These are phyloP conservation scores for Beauveria bassiana DNA, from an alignment of 2,329 filamentous ascomycete species.

Conservation along the genomic window DNA sequence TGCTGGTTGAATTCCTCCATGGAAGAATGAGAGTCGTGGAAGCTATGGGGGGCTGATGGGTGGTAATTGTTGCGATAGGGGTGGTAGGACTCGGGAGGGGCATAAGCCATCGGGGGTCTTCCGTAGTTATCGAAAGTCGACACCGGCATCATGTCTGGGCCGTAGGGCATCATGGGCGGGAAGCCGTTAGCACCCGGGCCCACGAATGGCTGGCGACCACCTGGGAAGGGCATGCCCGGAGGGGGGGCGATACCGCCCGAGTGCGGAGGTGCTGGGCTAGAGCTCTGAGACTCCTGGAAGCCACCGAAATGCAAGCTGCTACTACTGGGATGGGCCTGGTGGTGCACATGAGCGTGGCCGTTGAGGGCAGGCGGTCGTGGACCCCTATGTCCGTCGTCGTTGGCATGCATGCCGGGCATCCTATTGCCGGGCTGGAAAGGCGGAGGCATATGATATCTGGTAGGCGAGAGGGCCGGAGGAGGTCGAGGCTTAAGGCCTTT, in stretches of 20 bases:
- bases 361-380: conserved; percentile 26
- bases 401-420: conserved; percentile 22
- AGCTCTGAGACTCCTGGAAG: conserved; percentile 46
- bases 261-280: conserved; percentile 47
- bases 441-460: conserved; percentile 36
- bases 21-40: conserved; percentile 54
- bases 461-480: conserved; percentile 25
- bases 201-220: conserved; percentile 28
- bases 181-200: conserved; percentile 27
- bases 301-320: conserved; percentile 50
- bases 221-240: conserved; percentile 33
- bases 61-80: conserved; percentile 35
- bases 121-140: conserved; percentile 30
- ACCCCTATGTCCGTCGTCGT: conserved; percentile 26
- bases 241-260: conserved; percentile 41
- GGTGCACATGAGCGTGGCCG: conserved; percentile 32
- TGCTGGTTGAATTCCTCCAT: conserved; percentile 38
- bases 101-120: conserved; percentile 27
- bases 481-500: conserved; percentile 20
- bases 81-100: conserved; percentile 27
- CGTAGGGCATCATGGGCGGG: conserved; percentile 30
- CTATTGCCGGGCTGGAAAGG: conserved; percentile 31
- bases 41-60: conserved; percentile 52
- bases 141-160: conserved; percentile 26
- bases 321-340: conserved; percentile 44